A percentile compares a stretch with the other conserved stretches of the same genome.
Evolutionary conservation across 75 land plant genomes (phyloP).

Genomic region (Cunninghamia lanceolata): DNA sequence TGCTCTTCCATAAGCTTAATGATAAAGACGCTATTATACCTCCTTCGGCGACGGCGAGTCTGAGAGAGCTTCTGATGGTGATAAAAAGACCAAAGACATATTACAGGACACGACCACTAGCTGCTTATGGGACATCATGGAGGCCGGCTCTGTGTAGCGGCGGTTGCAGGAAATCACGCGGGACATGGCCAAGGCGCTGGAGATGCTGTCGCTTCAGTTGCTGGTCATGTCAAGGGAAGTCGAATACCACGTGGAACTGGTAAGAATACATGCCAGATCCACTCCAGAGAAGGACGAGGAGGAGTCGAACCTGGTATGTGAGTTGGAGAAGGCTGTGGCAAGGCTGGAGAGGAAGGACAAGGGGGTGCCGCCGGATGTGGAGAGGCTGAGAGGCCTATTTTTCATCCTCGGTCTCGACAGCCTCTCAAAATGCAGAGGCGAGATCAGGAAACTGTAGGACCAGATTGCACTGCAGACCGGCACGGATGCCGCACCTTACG

Average conservation of each 20-base stretch:
- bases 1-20: slow-evolving; percentile 55
- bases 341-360: slow-evolving; percentile 25
- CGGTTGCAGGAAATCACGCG: slow-evolving; percentile 44
- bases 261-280: no score
- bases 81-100: slow-evolving; percentile 34
- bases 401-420: slow-evolving; percentile 28
- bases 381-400: slow-evolving; percentile 24
- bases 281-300: slow-evolving; percentile 21
- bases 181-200: slow-evolving; percentile 46
- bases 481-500: slow-evolving; percentile 31
- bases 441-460: slow-evolving; percentile 39
- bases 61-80: slow-evolving; percentile 44
- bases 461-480: slow-evolving; percentile 39
- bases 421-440: slow-evolving; percentile 41
- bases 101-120: slow-evolving; percentile 32
- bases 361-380: slow-evolving; percentile 21
- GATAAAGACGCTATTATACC: slow-evolving; percentile 36
- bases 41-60: slow-evolving; percentile 52
- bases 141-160: slow-evolving; percentile 24
- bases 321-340: slow-evolving; percentile 34
- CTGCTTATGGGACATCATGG: slow-evolving; percentile 43
- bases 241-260: slow-evolving; percentile 58
- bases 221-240: slow-evolving; percentile 48
- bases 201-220: slow-evolving; percentile 50
- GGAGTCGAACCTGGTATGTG: slow-evolving; percentile 32